Evolutionary conservation across 352 stramenopile species (phyloP).

Genomic region (Phytophthora ramorum): DNA sequence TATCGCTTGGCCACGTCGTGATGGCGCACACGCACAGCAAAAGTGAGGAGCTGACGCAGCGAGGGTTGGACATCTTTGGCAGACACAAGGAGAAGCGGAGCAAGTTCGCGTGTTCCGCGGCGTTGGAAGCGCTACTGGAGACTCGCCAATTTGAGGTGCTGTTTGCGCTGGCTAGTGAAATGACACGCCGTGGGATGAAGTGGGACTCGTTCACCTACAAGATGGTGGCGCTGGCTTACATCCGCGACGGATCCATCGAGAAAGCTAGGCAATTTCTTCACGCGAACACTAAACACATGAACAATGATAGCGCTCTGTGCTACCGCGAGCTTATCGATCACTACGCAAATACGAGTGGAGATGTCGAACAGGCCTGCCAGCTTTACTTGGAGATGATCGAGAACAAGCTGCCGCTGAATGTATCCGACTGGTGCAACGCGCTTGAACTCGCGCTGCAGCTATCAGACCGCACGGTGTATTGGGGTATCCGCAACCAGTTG

Average conservation of each 20-base stretch:
- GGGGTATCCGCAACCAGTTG: constrained; percentile 5
- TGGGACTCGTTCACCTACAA: constrained; percentile 59
- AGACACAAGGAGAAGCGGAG: constrained; percentile 43
- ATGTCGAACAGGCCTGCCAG: constrained; percentile 5
- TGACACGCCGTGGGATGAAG: constrained; percentile 43
- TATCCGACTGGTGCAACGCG: constrained; percentile 6
- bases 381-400: constrained; percentile 17
- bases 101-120: constrained; percentile 51
- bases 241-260: constrained; percentile 25
- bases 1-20: constrained; percentile 39
- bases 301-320: neutral
- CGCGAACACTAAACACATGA: neutral
- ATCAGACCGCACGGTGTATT: constrained; percentile 4
- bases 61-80: constrained; percentile 54
- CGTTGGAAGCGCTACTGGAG: constrained; percentile 54
- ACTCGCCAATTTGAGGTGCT: constrained; percentile 50
- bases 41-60: constrained; percentile 26
- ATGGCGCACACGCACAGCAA: constrained; percentile 63
- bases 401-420: neutral
- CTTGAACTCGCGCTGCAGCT: constrained; percentile 8
- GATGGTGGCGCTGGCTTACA: constrained; percentile 51
- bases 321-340: constrained; percentile 12
- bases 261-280: constrained; percentile 5
- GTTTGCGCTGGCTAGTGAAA: constrained; percentile 44
- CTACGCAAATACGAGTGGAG: neutral